These are phyloP conservation scores for Ramularia collo-cygni DNA, from an alignment of 2,329 filamentous ascomycete species.

Conservation along the genomic window DNA sequence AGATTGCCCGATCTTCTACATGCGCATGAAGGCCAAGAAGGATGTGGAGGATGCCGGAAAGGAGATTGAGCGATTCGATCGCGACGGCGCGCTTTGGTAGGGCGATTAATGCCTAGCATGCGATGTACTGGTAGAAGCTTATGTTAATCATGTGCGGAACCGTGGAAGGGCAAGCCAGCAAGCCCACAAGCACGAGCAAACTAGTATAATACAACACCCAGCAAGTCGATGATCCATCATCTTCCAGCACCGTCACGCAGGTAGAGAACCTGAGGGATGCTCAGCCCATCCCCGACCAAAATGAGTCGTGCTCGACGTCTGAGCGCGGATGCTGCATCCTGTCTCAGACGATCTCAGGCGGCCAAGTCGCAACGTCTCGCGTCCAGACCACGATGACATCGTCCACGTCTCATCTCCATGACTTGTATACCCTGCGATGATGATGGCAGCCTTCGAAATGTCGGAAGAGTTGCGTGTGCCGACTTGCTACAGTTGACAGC, in stretches of 20 bases:
- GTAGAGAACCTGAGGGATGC: not conserved
- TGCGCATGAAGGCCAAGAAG: slow-evolving; percentile 99
- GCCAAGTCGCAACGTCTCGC: too few species aligned
- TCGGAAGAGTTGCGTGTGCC: too few species aligned
- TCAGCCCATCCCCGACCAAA: slow-evolving; percentile 3
- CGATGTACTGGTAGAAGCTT: not conserved
- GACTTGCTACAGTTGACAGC: too few species aligned
- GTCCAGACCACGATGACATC: too few species aligned
- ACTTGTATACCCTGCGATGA: too few species aligned
- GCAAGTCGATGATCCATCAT: too few species aligned
- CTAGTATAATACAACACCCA: too few species aligned
- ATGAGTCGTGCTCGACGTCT: slow-evolving; percentile 1
- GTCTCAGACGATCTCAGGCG: too few species aligned
- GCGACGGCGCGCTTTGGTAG: slow-evolving; percentile 66
- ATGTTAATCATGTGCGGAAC: not conserved
- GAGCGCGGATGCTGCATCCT: slow-evolving; percentile 1
- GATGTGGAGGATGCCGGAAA: slow-evolving; percentile 92
- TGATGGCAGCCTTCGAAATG: not conserved
- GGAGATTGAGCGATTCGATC: slow-evolving; percentile 83
- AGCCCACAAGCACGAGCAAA: not conserved
- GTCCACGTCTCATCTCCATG: not conserved
- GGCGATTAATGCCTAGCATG: not conserved
- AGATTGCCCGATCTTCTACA: slow-evolving; percentile 99
- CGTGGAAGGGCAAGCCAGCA: not conserved
- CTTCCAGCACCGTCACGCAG: too few species aligned